A percentile compares a stretch with the other conserved stretches of the same genome.
phyloP scores from a whole-genome alignment of 2,329 filamentous ascomycete genomes.

The Bipolaris zeicola region DNA sequence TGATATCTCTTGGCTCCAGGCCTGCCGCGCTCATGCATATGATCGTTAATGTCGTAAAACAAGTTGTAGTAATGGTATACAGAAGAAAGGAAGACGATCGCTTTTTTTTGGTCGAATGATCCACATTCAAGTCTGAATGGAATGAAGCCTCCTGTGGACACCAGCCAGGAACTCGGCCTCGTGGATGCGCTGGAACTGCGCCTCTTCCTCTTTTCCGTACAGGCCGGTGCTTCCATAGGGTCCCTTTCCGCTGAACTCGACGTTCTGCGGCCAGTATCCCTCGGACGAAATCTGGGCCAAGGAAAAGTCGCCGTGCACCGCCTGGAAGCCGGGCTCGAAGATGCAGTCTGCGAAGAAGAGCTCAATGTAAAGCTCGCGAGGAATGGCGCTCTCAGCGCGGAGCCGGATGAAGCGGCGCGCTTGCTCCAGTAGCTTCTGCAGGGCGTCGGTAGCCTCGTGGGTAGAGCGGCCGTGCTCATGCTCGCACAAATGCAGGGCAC shows the following conservation, averaged over 20 bases:
- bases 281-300: conserved; percentile 50
- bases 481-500: conserved; percentile 55
- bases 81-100: conserved; percentile 26
- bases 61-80: conserved; percentile 25
- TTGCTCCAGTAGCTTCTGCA: conserved; percentile 50
- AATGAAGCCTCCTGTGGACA: conserved; percentile 43
- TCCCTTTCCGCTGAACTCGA: conserved; percentile 52
- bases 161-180: conserved; percentile 49
- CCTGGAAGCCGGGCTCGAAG: conserved; percentile 54
- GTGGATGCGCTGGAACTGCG: conserved; percentile 47
- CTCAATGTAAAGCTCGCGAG: conserved; percentile 52
- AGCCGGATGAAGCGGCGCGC: conserved; percentile 50
- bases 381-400: conserved; percentile 46
- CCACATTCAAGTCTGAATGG: conserved; percentile 44
- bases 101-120: conserved; percentile 18
- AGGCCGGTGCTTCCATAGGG: conserved; percentile 57
- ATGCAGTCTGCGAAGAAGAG: conserved; percentile 60
- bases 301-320: conserved; percentile 58
- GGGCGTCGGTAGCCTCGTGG: conserved; percentile 42
- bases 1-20: conserved; percentile 42
- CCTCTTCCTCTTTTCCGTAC: conserved; percentile 56
- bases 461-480: conserved; percentile 47
- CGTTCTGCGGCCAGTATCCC: conserved; percentile 50
- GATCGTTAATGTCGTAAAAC: conserved; percentile 36
- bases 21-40: conserved; percentile 39